Evolutionary conservation across 495 filamentous ascomycete genomes (phyloP).

Genomic region (Penicillium turbatum): DNA sequence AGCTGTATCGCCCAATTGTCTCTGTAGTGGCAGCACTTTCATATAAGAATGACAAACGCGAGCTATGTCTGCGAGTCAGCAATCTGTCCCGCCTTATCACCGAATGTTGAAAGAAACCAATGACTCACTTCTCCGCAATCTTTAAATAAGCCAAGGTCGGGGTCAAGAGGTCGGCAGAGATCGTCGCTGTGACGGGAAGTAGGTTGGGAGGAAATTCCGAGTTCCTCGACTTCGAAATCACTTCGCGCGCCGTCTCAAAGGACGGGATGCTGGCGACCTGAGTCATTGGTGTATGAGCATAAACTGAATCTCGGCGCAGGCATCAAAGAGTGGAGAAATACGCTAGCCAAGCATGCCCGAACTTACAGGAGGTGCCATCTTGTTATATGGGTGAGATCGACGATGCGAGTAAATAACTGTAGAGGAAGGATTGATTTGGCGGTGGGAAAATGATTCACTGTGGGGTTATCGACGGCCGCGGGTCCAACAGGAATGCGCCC

Average conservation of each 20-base stretch:
- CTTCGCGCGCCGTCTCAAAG: constrained; percentile 42
- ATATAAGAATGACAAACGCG: constrained; percentile 68
- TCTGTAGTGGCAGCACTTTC: constrained; percentile 91
- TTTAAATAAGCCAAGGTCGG: constrained; percentile 90
- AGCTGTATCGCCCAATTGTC: constrained; percentile 89
- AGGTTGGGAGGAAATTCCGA: constrained; percentile 67
- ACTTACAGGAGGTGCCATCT: constrained; percentile 40
- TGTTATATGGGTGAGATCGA: constrained; percentile 4
- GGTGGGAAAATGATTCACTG: constrained; percentile 26
- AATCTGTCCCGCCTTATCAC: constrained; percentile 7
- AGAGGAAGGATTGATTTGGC: constrained; percentile 20
- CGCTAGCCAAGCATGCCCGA: neutral
- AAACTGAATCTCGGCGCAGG: neutral
- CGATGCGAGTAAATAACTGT: neutral
- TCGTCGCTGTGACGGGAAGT: constrained; percentile 78
- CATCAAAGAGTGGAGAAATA: neutral
- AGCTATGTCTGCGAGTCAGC: constrained; percentile 30
- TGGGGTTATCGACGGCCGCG: constrained; percentile 16
- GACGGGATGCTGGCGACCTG: constrained; percentile 41
- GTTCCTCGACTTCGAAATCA: constrained; percentile 48
- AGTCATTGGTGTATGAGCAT: constrained; percentile 19
- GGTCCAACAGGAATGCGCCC: neutral
- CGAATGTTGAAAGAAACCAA: neutral
- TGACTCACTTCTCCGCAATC: constrained; percentile 65
- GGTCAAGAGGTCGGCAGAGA: constrained; percentile 87